Evolutionary conservation across 441 rosid genomes (phyloP), one percentile per base, ranked within the genome.

Genomic region (Daphne laureola): DNA sequence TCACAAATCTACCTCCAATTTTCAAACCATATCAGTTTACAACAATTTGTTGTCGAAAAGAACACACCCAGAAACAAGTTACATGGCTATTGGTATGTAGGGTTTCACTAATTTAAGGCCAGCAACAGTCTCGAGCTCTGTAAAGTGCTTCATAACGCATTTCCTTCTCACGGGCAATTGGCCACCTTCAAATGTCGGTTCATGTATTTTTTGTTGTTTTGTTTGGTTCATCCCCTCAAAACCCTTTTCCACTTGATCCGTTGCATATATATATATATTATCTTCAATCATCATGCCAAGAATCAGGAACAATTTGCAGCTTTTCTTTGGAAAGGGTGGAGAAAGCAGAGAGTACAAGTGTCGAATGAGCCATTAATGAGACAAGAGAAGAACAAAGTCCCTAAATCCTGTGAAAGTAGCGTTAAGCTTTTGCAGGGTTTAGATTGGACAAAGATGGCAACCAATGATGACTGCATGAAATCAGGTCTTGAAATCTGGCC

Each of bases 141-240:
- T 59, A 53, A 21, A 72, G 67, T 71, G 71, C 68, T 61, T 48
- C 63, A 62, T 59, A 31, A 31, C 5, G 23, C 23, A 18, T 8
- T 67, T 60, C 57, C 60, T 65, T 69, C 43, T 59, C 16, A 26
- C 4, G 12, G 25, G 45, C 16, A 50, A 14, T 43, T 1, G 41
- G 4, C 81, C 81, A 76, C 76, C 76, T 73, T 25, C 11, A 51
- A 17, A 36, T 80, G 83, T 77, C 79, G 83, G 78, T 57, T 63
- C 75, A 58, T 67, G 21, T 35, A 63, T 61, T 61, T 42, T 49
- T 65, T 63, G 53, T 46, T 49, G 46, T 51, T 65, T 65, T 63
- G 67, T 46, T 49, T 5, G 45, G 38, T 31, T 31, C 38, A 31
- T 7, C 36, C 64, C 59, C 58, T 15, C 63, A 11, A 9, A 51